These are phyloP conservation scores for Dendrobium catenatum DNA, from an alignment of 106 monocot genomes.

Conservation along the genomic window DNA sequence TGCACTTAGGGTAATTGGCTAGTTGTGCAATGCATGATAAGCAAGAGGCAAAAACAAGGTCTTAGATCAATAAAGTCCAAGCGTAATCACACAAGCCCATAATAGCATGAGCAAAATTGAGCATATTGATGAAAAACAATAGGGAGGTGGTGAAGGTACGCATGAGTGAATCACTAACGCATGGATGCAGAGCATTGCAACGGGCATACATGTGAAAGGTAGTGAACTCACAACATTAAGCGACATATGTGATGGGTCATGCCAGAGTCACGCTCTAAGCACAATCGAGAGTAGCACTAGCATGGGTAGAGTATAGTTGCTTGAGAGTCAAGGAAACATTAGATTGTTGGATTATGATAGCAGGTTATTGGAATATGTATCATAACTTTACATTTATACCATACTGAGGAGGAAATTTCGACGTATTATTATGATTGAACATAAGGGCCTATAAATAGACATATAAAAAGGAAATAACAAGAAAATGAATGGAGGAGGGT, in stretches of 20 bases:
- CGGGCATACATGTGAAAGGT: no score
- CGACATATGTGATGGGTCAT: no score
- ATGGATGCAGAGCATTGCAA: background rate
- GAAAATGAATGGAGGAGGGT: no score
- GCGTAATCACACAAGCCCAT: background rate
- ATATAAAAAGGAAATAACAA: background rate
- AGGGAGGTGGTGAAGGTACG: background rate
- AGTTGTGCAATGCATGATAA: no score
- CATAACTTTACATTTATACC: background rate
- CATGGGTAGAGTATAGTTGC: background rate
- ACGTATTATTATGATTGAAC: background rate
- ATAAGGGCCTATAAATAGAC: background rate
- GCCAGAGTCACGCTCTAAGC: background rate
- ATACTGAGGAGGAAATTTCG: background rate
- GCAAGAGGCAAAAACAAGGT: no score
- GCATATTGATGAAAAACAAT: background rate
- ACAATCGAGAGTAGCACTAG: background rate
- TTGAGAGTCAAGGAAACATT: background rate
- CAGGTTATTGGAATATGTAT: background rate
- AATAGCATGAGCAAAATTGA: background rate
- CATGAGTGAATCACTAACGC: background rate
- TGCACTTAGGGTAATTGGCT: no score
- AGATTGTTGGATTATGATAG: background rate
- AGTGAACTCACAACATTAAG: no score
- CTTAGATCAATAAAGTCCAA: background rate